Evolutionary conservation across 176 grass and related monocot species (phyloP).

Genomic region (Metroxylon sagu): DNA sequence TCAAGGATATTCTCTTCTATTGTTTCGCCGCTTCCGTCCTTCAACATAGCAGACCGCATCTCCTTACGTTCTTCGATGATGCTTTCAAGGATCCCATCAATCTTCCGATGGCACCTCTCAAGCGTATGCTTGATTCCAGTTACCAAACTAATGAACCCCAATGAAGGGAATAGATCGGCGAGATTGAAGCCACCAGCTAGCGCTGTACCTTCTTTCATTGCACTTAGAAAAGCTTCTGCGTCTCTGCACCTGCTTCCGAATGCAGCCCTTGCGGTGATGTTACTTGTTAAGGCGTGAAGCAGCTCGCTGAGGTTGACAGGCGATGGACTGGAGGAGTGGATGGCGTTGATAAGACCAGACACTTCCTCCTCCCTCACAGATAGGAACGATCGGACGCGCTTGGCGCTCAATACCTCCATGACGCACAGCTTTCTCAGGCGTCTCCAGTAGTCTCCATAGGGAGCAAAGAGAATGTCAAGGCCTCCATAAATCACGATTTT

Average conservation of each 20-base stretch:
- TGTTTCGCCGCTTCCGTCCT: slow-evolving; percentile 10
- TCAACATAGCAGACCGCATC: not conserved
- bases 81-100: slow-evolving; percentile 43
- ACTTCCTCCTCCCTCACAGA: slow-evolving; percentile 49
- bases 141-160: slow-evolving; percentile 8
- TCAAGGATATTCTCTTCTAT: slow-evolving; percentile 40
- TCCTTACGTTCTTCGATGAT: slow-evolving; percentile 40
- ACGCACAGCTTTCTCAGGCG: slow-evolving; percentile 46
- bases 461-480: slow-evolving; percentile 43
- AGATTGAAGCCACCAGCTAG: slow-evolving; percentile 28
- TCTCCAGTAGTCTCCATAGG: slow-evolving; percentile 59
- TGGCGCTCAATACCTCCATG: slow-evolving; percentile 44
- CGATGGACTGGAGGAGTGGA: not conserved
- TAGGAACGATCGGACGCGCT: slow-evolving; percentile 33
- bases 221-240: slow-evolving; percentile 30
- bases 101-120: slow-evolving; percentile 17
- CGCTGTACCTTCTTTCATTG: slow-evolving; percentile 1
- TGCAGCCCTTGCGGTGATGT: slow-evolving; percentile 30
- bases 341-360: slow-evolving; percentile 8
- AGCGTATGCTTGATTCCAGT: slow-evolving; percentile 18
- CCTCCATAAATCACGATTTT: slow-evolving; percentile 22
- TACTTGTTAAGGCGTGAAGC: slow-evolving; percentile 25
- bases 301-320: slow-evolving; percentile 34
- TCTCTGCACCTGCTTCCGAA: slow-evolving; percentile 46
- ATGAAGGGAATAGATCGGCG: slow-evolving; percentile 34